Base-by-base conservation (phyloP, 148 eudicot genomes). In the Vaccinium vitisidaea region DNA sequence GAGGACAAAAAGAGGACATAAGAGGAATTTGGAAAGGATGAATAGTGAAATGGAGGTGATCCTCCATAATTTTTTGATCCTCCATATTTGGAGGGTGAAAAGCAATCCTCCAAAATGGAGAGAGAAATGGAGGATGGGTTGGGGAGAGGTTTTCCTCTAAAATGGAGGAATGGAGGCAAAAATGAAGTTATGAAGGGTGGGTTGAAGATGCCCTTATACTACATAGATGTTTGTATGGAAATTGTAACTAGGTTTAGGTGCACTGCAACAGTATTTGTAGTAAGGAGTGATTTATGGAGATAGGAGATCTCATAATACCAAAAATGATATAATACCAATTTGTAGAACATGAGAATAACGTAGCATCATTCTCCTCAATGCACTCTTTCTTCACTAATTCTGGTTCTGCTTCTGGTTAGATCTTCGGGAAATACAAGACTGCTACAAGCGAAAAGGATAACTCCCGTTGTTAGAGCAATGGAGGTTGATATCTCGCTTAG, bases 401-500 rank as follows among this genome's bases (percentile, higher is more conserved):
- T 23, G 12, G 54, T 12, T 59, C 25, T 55, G 54, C 21, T 85
- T 82, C 54, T 85, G 71, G 39, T 27, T 84, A 91, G 93, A 88
- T 89, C 86, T 75, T 86, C 84, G 50, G 86, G 78, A 81, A 80
- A 85, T 32, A 76, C 83, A 77, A 86, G 83, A 56, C 75, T 63
- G 8, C 81, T 14, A 27, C 81, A 81, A 9, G 76, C 78, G 30
- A 84, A 84, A 30, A 73, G 79, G 56, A 85, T 84, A 83, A 88
- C 88, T 77, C 91, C 91, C 27, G 89, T 87, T 39, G 85, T 91
- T 75, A 91, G 84, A 86, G 83, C 89, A 9, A 84, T 90, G 84
- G 92, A 93, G 78, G 85, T 96, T 48, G 99, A 95, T 89, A 83
- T 87, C 71, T 89, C 93, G 1, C 87, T 95, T 80, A 96, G 98